Evolutionary conservation across 208 protist species (phyloP), one percentile per base, ranked within the genome.

Genomic region (Phytomonas sp.): DNA sequence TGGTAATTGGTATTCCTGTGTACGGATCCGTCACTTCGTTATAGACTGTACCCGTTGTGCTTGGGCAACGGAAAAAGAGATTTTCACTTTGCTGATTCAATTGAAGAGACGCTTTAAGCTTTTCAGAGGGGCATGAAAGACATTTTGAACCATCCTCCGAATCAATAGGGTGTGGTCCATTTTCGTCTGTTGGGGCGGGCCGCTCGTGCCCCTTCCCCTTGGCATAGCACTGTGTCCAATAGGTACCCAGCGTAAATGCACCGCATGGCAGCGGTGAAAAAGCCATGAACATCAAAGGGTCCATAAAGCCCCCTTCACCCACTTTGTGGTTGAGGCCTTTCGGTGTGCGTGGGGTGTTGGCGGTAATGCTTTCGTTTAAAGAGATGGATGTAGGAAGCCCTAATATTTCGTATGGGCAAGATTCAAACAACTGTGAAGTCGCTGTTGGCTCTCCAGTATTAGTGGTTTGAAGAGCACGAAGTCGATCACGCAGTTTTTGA

Each of bases 1-100:
- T 73, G 16, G 56, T 71, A 12, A 81, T 70, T 14, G 68, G 74
- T 10, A 79, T 65, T 12, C 45, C 45, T 6, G 45, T 56, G 45
- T 7, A 23, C 45, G 45, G 5, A 45, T 30, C 40, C 52, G 61
- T 32, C 40, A 63, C 69, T 56, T 32, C 29, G 59, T 31, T 31
- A 63, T 49, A 31, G 67, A 56, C 8, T 3, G 45, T 56, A 56
- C 26, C 7, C 0, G 10, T 26, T 56, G 45, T 56, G 45, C 45
- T 56, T 6, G 45, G 45, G 23, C 16, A 26, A 26, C 45, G 45
- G 6, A 56, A 56, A 56, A 56, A 56, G 45, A 26, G 45, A 56
- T 56, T 56, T 5, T 26, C 19, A 12, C 45, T 5, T 10, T 12
- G 45, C 45, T 56, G 45, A 4, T 56, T 19, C 16, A 12, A 56